Conservation (phyloP, 116 monocot species). For the Trichopus zeylanicus region DNA sequence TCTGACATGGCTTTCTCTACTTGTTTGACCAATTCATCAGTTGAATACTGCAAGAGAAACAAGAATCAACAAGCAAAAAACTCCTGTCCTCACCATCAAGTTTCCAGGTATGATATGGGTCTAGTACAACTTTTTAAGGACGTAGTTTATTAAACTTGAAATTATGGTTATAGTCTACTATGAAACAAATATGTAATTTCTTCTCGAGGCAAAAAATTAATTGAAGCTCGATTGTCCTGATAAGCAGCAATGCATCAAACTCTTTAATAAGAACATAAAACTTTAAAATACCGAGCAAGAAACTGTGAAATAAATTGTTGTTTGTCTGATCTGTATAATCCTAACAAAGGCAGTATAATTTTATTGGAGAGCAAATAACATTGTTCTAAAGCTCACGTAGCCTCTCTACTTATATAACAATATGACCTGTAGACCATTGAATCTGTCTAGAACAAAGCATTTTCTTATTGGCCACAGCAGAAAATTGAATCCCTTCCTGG, state of each 20-base stretch:
- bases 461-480: background rate
- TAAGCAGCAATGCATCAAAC: background rate
- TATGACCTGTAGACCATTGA: background rate
- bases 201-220: too few relatives aligned
- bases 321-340: background rate
- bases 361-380: background rate
- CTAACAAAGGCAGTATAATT: background rate
- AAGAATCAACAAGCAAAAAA: too few relatives aligned
- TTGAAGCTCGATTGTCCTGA: too few relatives aligned
- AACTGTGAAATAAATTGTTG: background rate
- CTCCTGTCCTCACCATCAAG: too few relatives aligned
- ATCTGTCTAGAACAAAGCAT: background rate
- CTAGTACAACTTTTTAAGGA: too few relatives aligned
- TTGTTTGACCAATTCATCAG: slow-evolving; percentile 82
- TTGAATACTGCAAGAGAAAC: slow-evolving; percentile 46
- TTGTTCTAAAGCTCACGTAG: too few relatives aligned
- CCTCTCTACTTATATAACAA: too few relatives aligned
- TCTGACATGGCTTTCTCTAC: slow-evolving; percentile 78
- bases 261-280: background rate
- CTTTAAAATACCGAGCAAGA: too few relatives aligned
- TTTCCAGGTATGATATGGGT: too few relatives aligned
- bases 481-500: background rate
- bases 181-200: background rate
- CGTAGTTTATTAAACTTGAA: too few relatives aligned
- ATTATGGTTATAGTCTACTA: too few relatives aligned